Base-by-base conservation (phyloP, 805 yeast species). In the Candida chilensis region DNA sequence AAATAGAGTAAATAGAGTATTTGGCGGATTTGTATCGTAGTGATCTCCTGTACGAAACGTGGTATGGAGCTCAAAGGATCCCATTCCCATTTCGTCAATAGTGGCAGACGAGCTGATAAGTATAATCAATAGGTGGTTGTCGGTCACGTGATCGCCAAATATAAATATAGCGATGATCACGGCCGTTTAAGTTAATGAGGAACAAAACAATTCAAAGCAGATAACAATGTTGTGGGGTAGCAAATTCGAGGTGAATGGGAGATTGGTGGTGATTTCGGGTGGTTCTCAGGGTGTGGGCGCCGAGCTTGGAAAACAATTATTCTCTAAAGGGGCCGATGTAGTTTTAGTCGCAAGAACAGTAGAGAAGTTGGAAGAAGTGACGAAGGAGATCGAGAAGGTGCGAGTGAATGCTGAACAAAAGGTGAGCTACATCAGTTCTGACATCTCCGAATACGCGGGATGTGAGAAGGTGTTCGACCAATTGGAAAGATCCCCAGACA, bases 281-380 rank as follows among this genome's bases (percentile, higher is more conserved):
- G 97, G 86, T 0, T 86, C 96, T 0, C 98, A 90, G 47, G 98
- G 98, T 0, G 60, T 90, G 1, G 98, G 98, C 0, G 76, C 76
- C 3, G 83, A 80, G 22, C 52, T 90, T 33, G 95, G 94, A 0
- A 57, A 60, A 25, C 63, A 69, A 32, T 57, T 78, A 27, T 72
- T 66, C 33, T 36, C 61, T 2, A 41, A 48, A 13, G 77, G 79
- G 3, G 81, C 87, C 21, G 67, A 71, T 31, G 83, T 88, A 1
- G 58, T 81, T 2, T 54, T 92, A 13, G 80, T 88, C 9, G 86
- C 96, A 1, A 64, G 98, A 39, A 79, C 90, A 0, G 77, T 67
- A 36, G 30, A 65, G 4, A 79, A 77, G 41, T 60, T 90, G 25
- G 39, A 55, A 24, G 47, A 48, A 1, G 76, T 79, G 7, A 72